Conservation (phyloP, 2,329 filamentous ascomycete species). For the Pyrenochaeta sp. region DNA sequence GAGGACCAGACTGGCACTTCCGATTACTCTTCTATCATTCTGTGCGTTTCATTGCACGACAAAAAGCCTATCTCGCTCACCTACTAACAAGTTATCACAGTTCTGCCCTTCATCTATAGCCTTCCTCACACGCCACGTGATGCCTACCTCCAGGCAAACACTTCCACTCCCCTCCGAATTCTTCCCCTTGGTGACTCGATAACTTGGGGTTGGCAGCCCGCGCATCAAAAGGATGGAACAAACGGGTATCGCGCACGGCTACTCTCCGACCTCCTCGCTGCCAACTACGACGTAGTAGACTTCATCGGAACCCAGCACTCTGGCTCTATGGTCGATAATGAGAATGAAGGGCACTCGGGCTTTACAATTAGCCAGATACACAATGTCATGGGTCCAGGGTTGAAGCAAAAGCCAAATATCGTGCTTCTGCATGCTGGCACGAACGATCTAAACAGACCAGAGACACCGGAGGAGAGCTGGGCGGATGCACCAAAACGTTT, state of each 20-base stretch:
- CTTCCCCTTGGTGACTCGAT: conserved; percentile 38
- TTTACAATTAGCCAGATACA: conserved; percentile 42
- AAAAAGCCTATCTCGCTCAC: not conserved
- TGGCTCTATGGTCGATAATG: conserved; percentile 44
- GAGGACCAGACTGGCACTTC: not conserved
- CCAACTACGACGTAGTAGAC: conserved; percentile 25
- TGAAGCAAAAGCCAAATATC: conserved; percentile 30
- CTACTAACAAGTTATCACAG: conserved; percentile 6
- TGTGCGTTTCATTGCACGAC: not conserved
- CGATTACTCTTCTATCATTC: not conserved
- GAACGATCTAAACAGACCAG: conserved; percentile 26
- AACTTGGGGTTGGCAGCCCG: conserved; percentile 41
- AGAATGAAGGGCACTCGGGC: conserved; percentile 46
- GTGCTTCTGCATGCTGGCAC: conserved; percentile 36
- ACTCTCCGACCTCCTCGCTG: conserved; percentile 28
- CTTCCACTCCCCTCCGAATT: conserved; percentile 26
- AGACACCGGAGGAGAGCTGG: conserved; percentile 22
- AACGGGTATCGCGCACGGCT: conserved; percentile 52
- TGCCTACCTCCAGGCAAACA: not conserved
- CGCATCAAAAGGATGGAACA: conserved; percentile 33
- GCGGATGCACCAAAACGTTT: conserved; percentile 45
- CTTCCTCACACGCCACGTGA: conserved; percentile 5
- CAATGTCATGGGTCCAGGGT: conserved; percentile 12
- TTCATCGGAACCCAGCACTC: conserved; percentile 45
- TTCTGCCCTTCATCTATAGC: conserved; percentile 11